Percentiles rank a stretch among this genome's conserved stretches.
These are phyloP conservation scores for Beauveria rudraprayagi DNA, from an alignment of 2,329 filamentous ascomycete species.

Conservation along the genomic window DNA sequence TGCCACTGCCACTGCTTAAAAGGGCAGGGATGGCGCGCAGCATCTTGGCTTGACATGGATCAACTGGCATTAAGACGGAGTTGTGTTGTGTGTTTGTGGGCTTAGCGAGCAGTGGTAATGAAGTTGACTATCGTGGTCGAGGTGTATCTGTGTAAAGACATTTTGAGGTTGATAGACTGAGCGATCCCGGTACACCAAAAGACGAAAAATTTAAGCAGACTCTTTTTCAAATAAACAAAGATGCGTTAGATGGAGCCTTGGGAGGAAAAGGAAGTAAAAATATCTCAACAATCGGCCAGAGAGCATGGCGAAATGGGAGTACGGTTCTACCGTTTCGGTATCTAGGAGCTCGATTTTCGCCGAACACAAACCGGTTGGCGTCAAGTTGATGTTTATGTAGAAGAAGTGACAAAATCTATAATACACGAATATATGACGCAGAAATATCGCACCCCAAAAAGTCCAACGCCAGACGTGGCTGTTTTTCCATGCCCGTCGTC, in stretches of 20 bases:
- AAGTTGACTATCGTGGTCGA: background rate
- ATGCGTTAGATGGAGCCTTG: background rate
- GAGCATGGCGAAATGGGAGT: background rate
- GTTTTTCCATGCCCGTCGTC: background rate
- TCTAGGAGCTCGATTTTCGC: background rate
- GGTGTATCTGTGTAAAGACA: background rate
- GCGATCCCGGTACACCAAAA: constrained; percentile 8
- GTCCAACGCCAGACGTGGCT: background rate
- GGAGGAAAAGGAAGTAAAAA: background rate
- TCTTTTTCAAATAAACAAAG: background rate
- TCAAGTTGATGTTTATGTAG: background rate
- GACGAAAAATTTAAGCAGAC: constrained; percentile 8
- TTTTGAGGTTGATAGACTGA: background rate
- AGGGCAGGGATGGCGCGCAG: background rate
- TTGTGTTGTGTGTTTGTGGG: constrained; percentile 10
- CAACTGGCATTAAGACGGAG: constrained; percentile 7
- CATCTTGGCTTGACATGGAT: background rate
- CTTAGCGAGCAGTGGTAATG: constrained; percentile 9
- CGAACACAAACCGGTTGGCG: background rate
- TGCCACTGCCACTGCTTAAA: constrained; percentile 17
- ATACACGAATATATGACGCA: too few species aligned
- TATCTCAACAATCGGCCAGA: background rate
- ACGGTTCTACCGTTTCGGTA: constrained; percentile 1
- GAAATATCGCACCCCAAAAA: background rate
- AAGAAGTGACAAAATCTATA: background rate